Evolutionary conservation across 2,329 filamentous ascomycete species (phyloP), one percentile per base, ranked within the genome.

Genomic region (Colletotrichum sublineola): DNA sequence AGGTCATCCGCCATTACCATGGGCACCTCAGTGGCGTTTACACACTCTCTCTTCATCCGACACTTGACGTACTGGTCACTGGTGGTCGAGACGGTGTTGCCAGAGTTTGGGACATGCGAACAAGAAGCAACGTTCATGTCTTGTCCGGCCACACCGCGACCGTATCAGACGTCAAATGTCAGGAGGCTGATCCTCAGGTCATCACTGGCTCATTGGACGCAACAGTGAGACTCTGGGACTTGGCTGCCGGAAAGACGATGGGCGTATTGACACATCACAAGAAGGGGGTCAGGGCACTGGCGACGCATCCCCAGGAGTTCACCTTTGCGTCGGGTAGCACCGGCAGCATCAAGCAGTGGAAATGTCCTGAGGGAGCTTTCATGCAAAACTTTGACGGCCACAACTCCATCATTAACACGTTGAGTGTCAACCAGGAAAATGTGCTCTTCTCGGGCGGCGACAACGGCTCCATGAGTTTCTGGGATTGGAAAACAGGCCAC

Each of bases 361-460:
- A 98, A 82, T 98, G 95, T 76, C 97, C 97, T 1, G 95, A 98
- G 80, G 97, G 96, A 48, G 94, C 94, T 20, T 98, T 99, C 80
- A 99, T 99, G 96, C 95, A 98, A 82, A 98, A 98, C 80, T 98
- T 98, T 78, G 94, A 97, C 55, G 96, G 96, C 5, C 96, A 98
- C 79, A 98, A 98, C 78, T 90, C 94, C 73, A 97, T 99, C 80
- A 96, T 99, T 85, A 99, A 99, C 83, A 95, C 95, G 0, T 85
- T 99, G 57, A 89, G 94, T 55, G 95, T 96, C 42, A 99, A 99
- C 81, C 94, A 97, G 78, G 94, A 98, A 80, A 96, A 98, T 77
- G 94, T 98, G 20, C 84, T 99, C 71, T 98, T 99, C 82, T 96
- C 95, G 3, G 96, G 96, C 68, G 96, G 84, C 58, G 96, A 99